phyloP scores from a whole-genome alignment of 345 rosid species.

The Corchorus olitorius region DNA sequence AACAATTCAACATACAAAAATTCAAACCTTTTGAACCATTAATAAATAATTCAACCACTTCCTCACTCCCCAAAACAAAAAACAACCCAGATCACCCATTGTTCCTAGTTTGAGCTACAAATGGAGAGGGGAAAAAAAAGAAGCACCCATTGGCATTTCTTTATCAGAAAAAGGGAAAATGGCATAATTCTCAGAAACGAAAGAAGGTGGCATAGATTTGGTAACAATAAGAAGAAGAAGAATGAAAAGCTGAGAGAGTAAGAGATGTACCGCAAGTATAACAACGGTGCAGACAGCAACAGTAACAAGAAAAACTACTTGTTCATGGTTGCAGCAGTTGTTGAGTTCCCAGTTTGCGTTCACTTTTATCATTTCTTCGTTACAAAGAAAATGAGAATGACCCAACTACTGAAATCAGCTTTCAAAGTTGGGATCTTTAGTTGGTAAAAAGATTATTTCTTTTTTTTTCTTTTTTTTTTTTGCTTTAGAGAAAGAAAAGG shows the following conservation, averaged over 20 bases:
- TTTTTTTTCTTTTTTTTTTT: not conserved
- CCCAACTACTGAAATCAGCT: slow-evolving; percentile 1
- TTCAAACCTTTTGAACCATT: not conserved
- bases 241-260: slow-evolving; percentile 1
- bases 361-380: not conserved
- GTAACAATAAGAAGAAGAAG: not conserved
- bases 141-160: not conserved
- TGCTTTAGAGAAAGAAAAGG: not conserved
- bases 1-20: not conserved
- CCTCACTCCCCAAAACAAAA: not conserved
- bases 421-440: not conserved
- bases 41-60: not conserved
- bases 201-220: not conserved
- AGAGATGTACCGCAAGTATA: slow-evolving; percentile 44
- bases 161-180: not conserved
- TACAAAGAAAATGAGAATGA: slow-evolving; percentile 11
- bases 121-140: not conserved
- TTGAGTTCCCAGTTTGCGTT: slow-evolving; percentile 22
- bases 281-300: slow-evolving; percentile 60
- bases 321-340: slow-evolving; percentile 62
- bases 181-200: too few relatives aligned
- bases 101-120: not conserved
- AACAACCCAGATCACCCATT: slow-evolving; percentile 8
- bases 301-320: slow-evolving; percentile 54
- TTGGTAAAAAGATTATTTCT: too few relatives aligned